Evolutionary conservation across 2,329 filamentous ascomycete genomes (phyloP).

Genomic region (Colletotrichum zoysiae): DNA sequence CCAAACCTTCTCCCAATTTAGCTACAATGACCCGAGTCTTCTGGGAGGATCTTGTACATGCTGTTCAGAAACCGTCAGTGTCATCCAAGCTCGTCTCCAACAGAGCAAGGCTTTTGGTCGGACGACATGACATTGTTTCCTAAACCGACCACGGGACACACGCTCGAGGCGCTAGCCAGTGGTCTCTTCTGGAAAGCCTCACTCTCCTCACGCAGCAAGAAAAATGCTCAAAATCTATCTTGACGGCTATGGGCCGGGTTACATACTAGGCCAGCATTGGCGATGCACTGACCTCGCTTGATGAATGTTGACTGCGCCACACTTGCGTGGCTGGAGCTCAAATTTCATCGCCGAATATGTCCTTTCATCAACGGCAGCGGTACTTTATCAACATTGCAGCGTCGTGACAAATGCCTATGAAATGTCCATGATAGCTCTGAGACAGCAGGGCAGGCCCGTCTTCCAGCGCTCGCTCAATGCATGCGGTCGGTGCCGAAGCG

Average conservation of each 20-base stretch:
- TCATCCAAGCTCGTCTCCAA: slow-evolving; percentile 20
- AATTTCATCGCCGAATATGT: slow-evolving; percentile 34
- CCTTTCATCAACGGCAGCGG: slow-evolving; percentile 25
- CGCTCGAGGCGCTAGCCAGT: neutral
- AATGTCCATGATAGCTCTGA: slow-evolving; percentile 36
- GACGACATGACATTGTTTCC: neutral
- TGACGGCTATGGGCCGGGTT: neutral
- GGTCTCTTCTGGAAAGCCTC: neutral
- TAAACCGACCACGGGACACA: neutral
- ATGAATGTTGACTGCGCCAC: slow-evolving; percentile 32
- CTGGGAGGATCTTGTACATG: neutral
- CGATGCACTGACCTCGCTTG: slow-evolving; percentile 13
- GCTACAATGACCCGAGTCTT: neutral
- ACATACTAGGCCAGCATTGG: neutral
- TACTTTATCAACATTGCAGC: neutral
- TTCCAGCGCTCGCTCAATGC: slow-evolving; percentile 3
- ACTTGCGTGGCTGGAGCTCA: slow-evolving; percentile 42
- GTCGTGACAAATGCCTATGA: slow-evolving; percentile 16
- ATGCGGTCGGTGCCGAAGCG: slow-evolving; percentile 20
- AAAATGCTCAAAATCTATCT: neutral
- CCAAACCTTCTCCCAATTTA: neutral
- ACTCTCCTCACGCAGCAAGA: neutral
- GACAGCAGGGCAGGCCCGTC: slow-evolving; percentile 21
- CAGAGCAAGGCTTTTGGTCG: slow-evolving; percentile 10
- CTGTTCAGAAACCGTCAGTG: slow-evolving; percentile 2